Evolutionary conservation across 2,329 filamentous ascomycete species (phyloP), one percentile per base, ranked within the genome.

Genomic region (Aspergillus calidoustus): DNA sequence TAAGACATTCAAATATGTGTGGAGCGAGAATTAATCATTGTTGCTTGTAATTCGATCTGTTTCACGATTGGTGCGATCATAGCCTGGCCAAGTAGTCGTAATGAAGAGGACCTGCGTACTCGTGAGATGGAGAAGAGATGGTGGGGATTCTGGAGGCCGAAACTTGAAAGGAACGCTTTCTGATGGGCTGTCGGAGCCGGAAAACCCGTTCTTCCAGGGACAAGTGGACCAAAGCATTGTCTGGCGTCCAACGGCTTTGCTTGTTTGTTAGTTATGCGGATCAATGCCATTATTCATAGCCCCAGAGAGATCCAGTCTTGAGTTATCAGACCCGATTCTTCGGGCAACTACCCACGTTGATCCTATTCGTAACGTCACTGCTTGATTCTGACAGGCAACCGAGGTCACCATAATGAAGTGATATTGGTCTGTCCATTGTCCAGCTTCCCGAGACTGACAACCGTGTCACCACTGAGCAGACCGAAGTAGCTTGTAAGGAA

Each of bases 131-230:
- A 54, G 51, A 13, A 48, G 7, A 38, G 50, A 25, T 5, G 38
- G 50, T 54, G 51, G 50, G 48, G 50, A 53, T 30, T 43, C 25
- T 7, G 25, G 25, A 28, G 25, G 25, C 3, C 19, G n/a, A n/a
- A 5, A 28, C 3, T 7, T 25, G 47, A 28, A 47, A 41, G 57
- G 51, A 9, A 49, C 22, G 13, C 4, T 15, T 22, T 22, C 46
- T 54, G 22, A 59, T 49, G 57, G 57, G 57, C 51, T 59, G 51
- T 41, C 57, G 50, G 57, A 11, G 15, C 8, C 17, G 57, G 57
- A 50, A 59, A 49, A 59, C 17, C 30, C 22, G 31, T 19, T 54
- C 41, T 5, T 23, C 57, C 49, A 30, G 28, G 8, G 15, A 22
- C 17, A 1, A 13, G 57, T 59, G 57, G 57, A 17, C 31, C 57